These are phyloP conservation scores for Camillea tinctor DNA, from an alignment of 2,329 filamentous ascomycete species.

Conservation along the genomic window DNA sequence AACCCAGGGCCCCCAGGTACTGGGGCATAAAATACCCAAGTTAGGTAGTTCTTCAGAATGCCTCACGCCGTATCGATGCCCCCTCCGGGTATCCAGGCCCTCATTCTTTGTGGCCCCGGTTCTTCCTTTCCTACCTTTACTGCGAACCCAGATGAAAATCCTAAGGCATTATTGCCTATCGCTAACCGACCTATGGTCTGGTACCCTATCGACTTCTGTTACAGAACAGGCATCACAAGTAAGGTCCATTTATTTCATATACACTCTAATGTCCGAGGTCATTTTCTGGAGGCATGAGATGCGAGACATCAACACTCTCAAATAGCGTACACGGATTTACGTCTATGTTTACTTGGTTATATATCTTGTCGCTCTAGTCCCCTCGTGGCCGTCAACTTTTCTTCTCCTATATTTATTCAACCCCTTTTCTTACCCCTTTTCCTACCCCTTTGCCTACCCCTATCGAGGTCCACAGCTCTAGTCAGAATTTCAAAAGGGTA, in stretches of 20 bases:
- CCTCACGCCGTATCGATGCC: conserved; percentile 74
- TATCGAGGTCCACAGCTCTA: too few relatives aligned
- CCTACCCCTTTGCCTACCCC: too few relatives aligned
- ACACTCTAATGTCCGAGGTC: not conserved
- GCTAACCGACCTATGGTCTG: conserved; percentile 87
- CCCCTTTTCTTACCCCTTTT: too few relatives aligned
- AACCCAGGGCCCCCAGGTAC: not conserved
- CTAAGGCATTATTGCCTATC: conserved; percentile 78
- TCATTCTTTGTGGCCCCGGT: conserved; percentile 80
- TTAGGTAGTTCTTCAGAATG: conserved; percentile 47
- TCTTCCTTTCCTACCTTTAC: conserved; percentile 82
- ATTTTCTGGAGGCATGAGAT: not conserved
- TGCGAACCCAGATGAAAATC: conserved; percentile 74
- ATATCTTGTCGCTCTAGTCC: too few relatives aligned
- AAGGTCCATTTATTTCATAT: conserved; percentile 33
- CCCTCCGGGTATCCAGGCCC: conserved; percentile 74
- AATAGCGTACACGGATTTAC: not conserved
- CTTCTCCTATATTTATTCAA: not conserved
- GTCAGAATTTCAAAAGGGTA: too few relatives aligned
- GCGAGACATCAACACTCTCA: not conserved
- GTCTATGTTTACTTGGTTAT: too few relatives aligned
- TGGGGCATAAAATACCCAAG: too few relatives aligned
- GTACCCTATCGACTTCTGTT: conserved; percentile 85
- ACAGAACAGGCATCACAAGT: conserved; percentile 76
- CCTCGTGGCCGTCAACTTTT: too few relatives aligned